Percentiles rank a stretch among this genome's conserved stretches.
Conservation (phyloP, 2,329 filamentous ascomycete species). For the Colletotrichum echinochloae region DNA sequence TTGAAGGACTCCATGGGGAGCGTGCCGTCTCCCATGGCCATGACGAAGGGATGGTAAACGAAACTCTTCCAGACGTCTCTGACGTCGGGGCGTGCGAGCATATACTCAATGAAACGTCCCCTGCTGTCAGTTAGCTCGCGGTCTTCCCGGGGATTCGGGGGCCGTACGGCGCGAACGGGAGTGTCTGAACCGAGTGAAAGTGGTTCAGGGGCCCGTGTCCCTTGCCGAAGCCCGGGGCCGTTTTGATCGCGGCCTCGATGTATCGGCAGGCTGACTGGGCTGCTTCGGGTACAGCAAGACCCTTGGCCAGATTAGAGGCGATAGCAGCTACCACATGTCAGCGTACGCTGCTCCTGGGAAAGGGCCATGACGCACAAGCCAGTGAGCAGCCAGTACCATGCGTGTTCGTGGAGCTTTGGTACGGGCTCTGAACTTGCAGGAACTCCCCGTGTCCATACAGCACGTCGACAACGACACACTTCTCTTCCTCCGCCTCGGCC, state of each 20-base stretch:
- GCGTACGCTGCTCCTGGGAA: not conserved
- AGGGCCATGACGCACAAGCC: constrained; percentile 71
- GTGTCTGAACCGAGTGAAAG: constrained; percentile 76
- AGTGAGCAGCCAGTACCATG: constrained; percentile 96
- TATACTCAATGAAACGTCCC: constrained; percentile 85
- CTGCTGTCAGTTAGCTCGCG: constrained; percentile 52
- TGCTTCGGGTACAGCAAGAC: constrained; percentile 66
- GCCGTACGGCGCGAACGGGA: constrained; percentile 75
- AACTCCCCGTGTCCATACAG: constrained; percentile 71
- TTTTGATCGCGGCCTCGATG: constrained; percentile 77
- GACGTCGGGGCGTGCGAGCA: constrained; percentile 82
- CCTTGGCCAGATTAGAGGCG: constrained; percentile 76
- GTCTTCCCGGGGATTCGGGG: not conserved
- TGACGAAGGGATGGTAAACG: constrained; percentile 85
- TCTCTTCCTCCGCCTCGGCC: constrained; percentile 69
- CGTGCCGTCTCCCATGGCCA: constrained; percentile 79
- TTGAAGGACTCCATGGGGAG: constrained; percentile 84
- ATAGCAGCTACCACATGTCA: constrained; percentile 72
- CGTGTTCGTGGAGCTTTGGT: constrained; percentile 81
- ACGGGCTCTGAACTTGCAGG: constrained; percentile 76
- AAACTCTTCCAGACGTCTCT: constrained; percentile 79
- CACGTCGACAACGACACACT: constrained; percentile 79
- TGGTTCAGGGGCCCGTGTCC: constrained; percentile 83
- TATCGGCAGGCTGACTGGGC: constrained; percentile 78
- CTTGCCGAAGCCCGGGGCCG: constrained; percentile 70